Evolutionary conservation across 2,329 filamentous ascomycete genomes (phyloP).

Genomic region (Dendryphion nanum): DNA sequence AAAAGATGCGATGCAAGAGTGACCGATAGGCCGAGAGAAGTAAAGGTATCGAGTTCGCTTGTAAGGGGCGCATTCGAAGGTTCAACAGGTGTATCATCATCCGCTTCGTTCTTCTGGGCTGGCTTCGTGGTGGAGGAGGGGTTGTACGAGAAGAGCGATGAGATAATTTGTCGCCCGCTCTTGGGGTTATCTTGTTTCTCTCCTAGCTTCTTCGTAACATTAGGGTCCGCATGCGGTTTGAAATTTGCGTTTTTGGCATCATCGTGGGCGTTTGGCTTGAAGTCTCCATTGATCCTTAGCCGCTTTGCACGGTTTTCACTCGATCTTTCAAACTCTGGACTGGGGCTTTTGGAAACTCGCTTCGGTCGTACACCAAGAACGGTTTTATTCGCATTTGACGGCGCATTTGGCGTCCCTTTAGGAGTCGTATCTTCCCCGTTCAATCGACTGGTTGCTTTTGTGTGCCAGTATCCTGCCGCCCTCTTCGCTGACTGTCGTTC

Average conservation of each 20-base stretch:
- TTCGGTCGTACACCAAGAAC: conserved; percentile 24
- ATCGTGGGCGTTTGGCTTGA: conserved; percentile 26
- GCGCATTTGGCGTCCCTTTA: conserved; percentile 11
- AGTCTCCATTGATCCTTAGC: conserved; percentile 39
- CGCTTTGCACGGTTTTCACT: conserved; percentile 29
- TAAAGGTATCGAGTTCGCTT: conserved; percentile 82
- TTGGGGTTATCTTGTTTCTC: conserved; percentile 34
- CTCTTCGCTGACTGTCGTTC: conserved; percentile 81
- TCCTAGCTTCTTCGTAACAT: conserved; percentile 24
- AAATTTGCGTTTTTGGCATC: conserved; percentile 20
- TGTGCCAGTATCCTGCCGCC: conserved; percentile 55
- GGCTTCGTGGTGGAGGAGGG: conserved; percentile 67
- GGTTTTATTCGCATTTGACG: conserved; percentile 30
- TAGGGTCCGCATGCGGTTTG: conserved; percentile 28
- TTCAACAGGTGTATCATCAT: conserved; percentile 53
- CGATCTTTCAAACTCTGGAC: conserved; percentile 13
- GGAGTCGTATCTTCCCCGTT: conserved; percentile 24
- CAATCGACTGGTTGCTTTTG: conserved; percentile 38
- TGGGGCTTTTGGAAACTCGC: conserved; percentile 16
- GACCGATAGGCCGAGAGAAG: conserved; percentile 76
- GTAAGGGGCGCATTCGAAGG: conserved; percentile 89
- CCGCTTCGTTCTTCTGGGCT: conserved; percentile 46
- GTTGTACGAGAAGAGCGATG: conserved; percentile 90
- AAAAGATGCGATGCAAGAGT: conserved; percentile 79
- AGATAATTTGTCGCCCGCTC: conserved; percentile 68